Evolutionary conservation across 192 early-diverging fungal species (phyloP), one percentile per base, ranked within the genome.

Genomic region (Coemansia sp.): DNA sequence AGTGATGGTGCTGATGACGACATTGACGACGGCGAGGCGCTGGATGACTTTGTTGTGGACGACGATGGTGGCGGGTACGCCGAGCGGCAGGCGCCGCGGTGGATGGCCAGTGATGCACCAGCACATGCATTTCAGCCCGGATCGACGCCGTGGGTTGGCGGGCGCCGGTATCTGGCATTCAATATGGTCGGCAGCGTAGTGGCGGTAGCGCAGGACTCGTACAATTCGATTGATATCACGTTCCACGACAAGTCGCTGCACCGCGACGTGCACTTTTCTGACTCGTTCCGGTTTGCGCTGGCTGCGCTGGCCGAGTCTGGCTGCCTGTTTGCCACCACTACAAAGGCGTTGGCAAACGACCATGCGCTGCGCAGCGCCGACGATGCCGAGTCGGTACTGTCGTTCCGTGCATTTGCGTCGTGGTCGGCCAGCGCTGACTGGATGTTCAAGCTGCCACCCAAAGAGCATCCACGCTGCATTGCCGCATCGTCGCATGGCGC

Each of bases 11-110:
- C 61, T 3, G 68, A 66, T 19, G 64, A 45, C 27, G 64, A 55
- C 37, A 70, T 82, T 5, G 83, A 83, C 22, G 83, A 74, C 15
- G 85, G 73, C 12, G 89, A 86, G 8, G 88, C 74, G n/a, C 51
- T 88, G 47, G 83, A 91, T 54, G 88, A 94, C 59, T 97, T 97
- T 86, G 87, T 97, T 0, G 91, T 89, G 0, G 93, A 95, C 67
- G 95, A 97, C 69, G 92, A 94, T 58, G 91, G 88, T 12, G 87
- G 73, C 12, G 90, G 87, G 4, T 93, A 94, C 24, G 63, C 63
- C 22, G 72, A 81, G 59, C 65, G 47, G 65, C 72, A 83, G 10
- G 83, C 83, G 15, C 59, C 62, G 45, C 59, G 61, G 45, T 67
- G 68, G 72, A 62, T 51, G n/a, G 52, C 52, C 19, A 48, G 57